A percentile compares a stretch with the other conserved stretches of the same genome.
Evolutionary conservation across 2,329 filamentous ascomycete genomes (phyloP).

Genomic region (Phialophora tarda): DNA sequence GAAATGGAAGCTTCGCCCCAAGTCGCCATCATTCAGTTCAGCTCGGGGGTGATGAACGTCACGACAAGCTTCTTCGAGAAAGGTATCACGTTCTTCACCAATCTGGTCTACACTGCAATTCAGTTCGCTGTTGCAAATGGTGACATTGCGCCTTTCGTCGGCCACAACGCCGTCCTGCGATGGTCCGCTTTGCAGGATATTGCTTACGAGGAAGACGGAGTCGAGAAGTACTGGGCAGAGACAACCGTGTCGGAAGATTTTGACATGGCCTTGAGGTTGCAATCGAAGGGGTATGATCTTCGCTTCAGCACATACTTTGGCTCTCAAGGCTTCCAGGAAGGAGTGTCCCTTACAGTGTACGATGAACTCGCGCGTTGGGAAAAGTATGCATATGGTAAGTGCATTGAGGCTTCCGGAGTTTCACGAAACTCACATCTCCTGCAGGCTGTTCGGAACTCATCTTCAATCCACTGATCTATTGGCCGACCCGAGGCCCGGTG

Average conservation of each 20-base stretch:
- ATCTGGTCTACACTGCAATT: slow-evolving; percentile 76
- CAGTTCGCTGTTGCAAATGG: slow-evolving; percentile 72
- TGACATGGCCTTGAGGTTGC: slow-evolving; percentile 74
- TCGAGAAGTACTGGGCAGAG: slow-evolving; percentile 74
- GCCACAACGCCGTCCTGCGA: slow-evolving; percentile 75
- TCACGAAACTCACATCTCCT: not conserved
- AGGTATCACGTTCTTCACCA: slow-evolving; percentile 78
- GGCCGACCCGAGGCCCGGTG: slow-evolving; percentile 76
- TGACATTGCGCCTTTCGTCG: slow-evolving; percentile 76
- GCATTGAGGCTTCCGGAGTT: not conserved
- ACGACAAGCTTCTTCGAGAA: slow-evolving; percentile 75
- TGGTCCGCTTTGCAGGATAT: slow-evolving; percentile 69
- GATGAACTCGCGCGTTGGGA: slow-evolving; percentile 85
- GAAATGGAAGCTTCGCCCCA: slow-evolving; percentile 74
- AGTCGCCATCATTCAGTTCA: slow-evolving; percentile 73
- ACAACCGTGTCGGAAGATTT: slow-evolving; percentile 78
- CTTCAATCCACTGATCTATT: slow-evolving; percentile 76
- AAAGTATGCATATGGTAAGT: slow-evolving; percentile 75
- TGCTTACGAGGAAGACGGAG: slow-evolving; percentile 59
- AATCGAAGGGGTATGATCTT: slow-evolving; percentile 70
- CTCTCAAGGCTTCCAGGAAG: slow-evolving; percentile 74
- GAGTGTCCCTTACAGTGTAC: slow-evolving; percentile 82
- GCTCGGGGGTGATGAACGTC: slow-evolving; percentile 78
- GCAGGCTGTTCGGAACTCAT: slow-evolving; percentile 75
- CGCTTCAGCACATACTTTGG: slow-evolving; percentile 72